Evolutionary conservation across 192 early-diverging fungal species (phyloP).

Genomic region (Umbelopsis ramanniana): DNA sequence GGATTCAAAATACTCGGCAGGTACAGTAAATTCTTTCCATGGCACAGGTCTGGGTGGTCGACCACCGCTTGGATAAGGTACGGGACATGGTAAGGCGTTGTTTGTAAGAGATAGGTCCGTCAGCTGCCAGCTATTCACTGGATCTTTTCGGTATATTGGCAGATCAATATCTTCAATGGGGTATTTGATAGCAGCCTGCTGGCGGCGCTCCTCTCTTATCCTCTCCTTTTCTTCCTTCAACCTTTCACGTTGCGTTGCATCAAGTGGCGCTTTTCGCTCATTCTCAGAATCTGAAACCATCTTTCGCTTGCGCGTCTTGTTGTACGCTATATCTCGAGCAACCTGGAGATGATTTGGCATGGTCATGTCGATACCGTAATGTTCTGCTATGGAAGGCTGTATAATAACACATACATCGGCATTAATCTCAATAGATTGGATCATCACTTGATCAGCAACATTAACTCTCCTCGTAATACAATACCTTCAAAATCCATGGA

Average conservation of each 20-base stretch:
- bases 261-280: slow-evolving; percentile 2
- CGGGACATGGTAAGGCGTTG: not conserved
- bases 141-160: slow-evolving; percentile 40
- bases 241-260: slow-evolving; percentile 33
- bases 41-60: slow-evolving; percentile 49
- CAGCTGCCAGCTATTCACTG: slow-evolving; percentile 34
- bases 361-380: slow-evolving; percentile 49
- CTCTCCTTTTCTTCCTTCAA: slow-evolving; percentile 35
- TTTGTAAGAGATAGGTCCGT: slow-evolving; percentile 31
- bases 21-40: slow-evolving; percentile 51
- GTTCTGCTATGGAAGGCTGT: slow-evolving; percentile 46
- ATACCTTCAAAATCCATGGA: slow-evolving; percentile 74
- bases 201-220: slow-evolving; percentile 34
- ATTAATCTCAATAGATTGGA: not conserved
- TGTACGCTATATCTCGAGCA: slow-evolving; percentile 41
- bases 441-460: not conserved
- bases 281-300: not conserved
- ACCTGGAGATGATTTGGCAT: slow-evolving; percentile 49
- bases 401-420: too few relatives aligned
- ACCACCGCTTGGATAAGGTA: slow-evolving; percentile 30
- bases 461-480: not conserved
- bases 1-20: slow-evolving; percentile 45
- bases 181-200: slow-evolving; percentile 60
- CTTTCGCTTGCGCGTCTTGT: slow-evolving; percentile 45
- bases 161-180: slow-evolving; percentile 88